Base-by-base conservation (phyloP, 345 rosid genomes). In the Bruguiera gymnorhiza region DNA sequence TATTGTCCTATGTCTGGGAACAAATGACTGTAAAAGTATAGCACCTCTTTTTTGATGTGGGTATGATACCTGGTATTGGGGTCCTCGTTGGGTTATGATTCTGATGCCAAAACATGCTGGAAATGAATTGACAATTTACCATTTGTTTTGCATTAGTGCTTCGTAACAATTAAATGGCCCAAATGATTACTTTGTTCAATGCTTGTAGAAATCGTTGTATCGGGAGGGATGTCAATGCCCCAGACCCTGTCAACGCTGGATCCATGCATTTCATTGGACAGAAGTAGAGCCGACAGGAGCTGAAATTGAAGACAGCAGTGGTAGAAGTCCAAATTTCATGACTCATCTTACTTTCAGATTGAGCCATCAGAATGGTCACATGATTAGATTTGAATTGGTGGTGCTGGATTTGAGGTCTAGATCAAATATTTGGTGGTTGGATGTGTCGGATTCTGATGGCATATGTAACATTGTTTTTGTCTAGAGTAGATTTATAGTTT, bases 141-240 rank as follows among this genome's bases (percentile, higher is more conserved):
- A 26, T n/a, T 51, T 9, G 51, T 66, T 21, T 52, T 24, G 8
- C 51, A 8, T 18, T 54, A 5, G 0, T n/a, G 36, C 60, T 6
- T 30, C 6, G 3, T 16, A 5, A 11, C 66, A 26, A 52, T 62
- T n/a, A 62, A 46, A 20, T 69, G 50, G n/a, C 53, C 20, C n/a
- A 20, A 8, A 34, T 34, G 27, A 60, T 65, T 67, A 48, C 2
- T 59, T 65, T 64, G 66, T 75, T 81, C 39, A 46, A 69, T 43
- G 24, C 16, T 72, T 79, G 76, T 94, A 96, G 99, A 96, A 84
- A 92, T 96, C 4, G 94, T 92, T 8, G 98, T 96, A 29, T 96
- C 99, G 0, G 99, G 96, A 27, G 99, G 99, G 56, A 89, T 95
- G 99, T 92, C 98, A 3, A 90, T 95, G 96, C 99, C 99, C 4